These are phyloP conservation scores for Xylaria acuta DNA, from an alignment of 495 filamentous ascomycete species.

Conservation along the genomic window DNA sequence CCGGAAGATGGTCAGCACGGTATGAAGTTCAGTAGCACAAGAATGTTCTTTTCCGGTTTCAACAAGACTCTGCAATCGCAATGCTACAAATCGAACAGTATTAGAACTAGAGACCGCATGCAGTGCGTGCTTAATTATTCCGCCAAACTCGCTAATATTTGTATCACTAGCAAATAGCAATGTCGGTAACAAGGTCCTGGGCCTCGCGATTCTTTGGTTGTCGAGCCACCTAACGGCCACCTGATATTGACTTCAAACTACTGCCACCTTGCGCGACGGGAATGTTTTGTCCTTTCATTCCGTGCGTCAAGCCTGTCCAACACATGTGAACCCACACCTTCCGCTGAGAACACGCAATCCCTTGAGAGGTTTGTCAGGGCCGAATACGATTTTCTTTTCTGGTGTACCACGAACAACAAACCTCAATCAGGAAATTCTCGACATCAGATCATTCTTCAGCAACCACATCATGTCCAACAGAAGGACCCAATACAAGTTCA, in stretches of 20 bases:
- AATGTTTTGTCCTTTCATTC: neutral
- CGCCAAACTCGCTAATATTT: neutral
- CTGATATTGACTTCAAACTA: neutral
- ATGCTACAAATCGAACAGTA: neutral
- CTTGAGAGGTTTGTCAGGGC: neutral
- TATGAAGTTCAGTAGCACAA: neutral
- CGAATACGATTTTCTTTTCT: neutral
- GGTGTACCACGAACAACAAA: conserved; percentile 1
- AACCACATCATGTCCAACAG: neutral
- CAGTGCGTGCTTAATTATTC: neutral
- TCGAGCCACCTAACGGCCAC: neutral
- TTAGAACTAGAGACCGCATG: neutral
- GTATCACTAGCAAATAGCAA: neutral
- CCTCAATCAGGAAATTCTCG: neutral
- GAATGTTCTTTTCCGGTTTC: no score
- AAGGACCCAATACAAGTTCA: neutral
- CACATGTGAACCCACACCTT: neutral
- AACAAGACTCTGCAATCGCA: neutral
- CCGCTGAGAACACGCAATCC: neutral
- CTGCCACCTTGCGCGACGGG: neutral
- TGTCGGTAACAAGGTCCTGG: neutral
- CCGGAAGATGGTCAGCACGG: no score
- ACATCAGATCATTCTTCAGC: neutral
- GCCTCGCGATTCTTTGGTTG: neutral
- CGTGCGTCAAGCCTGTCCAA: neutral